Conservation (phyloP, 441 rosid species). For the Aquilaria agallochum region DNA sequence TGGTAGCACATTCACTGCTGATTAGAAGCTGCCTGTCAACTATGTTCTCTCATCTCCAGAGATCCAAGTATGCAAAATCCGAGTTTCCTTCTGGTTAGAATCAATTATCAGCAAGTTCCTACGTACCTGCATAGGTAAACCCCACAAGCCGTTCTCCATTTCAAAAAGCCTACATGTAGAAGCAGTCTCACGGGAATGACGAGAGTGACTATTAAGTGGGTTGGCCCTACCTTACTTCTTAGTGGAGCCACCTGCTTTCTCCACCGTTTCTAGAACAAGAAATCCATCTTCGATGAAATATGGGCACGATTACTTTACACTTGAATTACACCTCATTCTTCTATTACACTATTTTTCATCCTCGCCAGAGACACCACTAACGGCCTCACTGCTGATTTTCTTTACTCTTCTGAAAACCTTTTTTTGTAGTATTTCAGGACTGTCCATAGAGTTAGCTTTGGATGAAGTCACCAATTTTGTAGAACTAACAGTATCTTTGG, state of each 20-base stretch:
- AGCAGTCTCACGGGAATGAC: background rate
- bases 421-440: slow-evolving; percentile 40
- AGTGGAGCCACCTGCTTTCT: slow-evolving; percentile 16
- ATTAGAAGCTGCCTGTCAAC: too few species aligned
- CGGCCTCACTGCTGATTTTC: slow-evolving; percentile 11
- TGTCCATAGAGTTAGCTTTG: slow-evolving; percentile 32
- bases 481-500: slow-evolving; percentile 19
- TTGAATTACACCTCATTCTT: slow-evolving; percentile 72
- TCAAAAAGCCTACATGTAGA: too few species aligned
- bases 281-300: slow-evolving; percentile 16
- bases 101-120: too few species aligned
- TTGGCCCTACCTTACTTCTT: slow-evolving; percentile 12
- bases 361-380: slow-evolving; percentile 28
- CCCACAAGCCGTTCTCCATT: too few species aligned
- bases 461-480: slow-evolving; percentile 30
- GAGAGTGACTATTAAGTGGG: background rate
- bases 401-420: slow-evolving; percentile 47
- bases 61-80: too few species aligned
- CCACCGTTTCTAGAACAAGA: slow-evolving; percentile 7
- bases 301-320: slow-evolving; percentile 16
- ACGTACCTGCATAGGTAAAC: too few species aligned
- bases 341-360: slow-evolving; percentile 51
- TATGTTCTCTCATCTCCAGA: too few species aligned
- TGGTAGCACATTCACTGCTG: too few species aligned
- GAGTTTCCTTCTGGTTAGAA: too few species aligned